Percentiles rank a stretch among this genome's conserved stretches.
These are phyloP conservation scores for Picea abies DNA, from an alignment of 83 land plant species.

Conservation along the genomic window DNA sequence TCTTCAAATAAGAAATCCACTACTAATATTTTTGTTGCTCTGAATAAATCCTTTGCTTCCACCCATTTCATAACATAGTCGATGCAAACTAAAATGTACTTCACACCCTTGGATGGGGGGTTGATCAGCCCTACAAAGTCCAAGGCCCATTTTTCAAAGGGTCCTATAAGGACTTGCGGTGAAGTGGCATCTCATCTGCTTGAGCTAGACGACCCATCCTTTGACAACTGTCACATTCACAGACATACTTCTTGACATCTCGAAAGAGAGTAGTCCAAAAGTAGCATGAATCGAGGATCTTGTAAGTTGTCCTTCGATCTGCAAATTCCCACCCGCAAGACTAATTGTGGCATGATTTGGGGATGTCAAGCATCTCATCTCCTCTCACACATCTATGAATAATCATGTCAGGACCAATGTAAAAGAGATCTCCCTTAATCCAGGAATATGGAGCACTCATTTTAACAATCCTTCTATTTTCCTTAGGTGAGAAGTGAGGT, in stretches of 20 bases:
- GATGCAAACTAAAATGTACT: neutral
- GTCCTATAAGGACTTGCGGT: neutral
- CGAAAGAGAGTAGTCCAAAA: neutral
- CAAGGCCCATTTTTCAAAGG: too few relatives aligned
- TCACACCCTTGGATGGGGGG: neutral
- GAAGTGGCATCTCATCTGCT: neutral
- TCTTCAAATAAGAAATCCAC: too few relatives aligned
- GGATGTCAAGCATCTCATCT: neutral
- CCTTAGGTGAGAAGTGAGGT: too few relatives aligned
- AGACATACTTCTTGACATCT: neutral
- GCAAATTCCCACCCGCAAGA: neutral
- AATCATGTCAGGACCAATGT: too few relatives aligned
- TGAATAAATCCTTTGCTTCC: neutral
- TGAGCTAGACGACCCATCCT: neutral
- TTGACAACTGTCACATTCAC: neutral
- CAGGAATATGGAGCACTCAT: too few relatives aligned
- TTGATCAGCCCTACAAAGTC: neutral
- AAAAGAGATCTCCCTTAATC: too few relatives aligned
- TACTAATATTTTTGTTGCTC: neutral
- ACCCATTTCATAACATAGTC: neutral
- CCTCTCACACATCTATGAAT: too few relatives aligned
- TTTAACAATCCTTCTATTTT: too few relatives aligned
- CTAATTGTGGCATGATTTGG: neutral
- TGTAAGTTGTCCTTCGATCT: neutral
- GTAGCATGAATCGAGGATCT: neutral